These are phyloP conservation scores for Albatrellus sp. DNA, from an alignment of 1,284 basidiomycete species.

Conservation along the genomic window DNA sequence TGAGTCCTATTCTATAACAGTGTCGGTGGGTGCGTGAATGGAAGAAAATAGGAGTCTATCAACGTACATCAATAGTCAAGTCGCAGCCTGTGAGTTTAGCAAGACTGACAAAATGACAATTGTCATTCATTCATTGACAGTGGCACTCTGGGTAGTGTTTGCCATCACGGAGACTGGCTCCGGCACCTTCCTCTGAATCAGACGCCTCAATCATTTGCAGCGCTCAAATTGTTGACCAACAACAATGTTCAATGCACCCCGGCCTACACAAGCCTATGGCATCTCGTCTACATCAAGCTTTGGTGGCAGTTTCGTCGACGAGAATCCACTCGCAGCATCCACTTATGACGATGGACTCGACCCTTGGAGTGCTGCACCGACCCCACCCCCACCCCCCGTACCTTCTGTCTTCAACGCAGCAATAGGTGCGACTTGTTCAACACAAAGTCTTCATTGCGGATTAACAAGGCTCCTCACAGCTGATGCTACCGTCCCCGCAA, in stretches of 20 bases:
- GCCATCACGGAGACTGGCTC: too few species aligned
- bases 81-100: too few species aligned
- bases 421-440: constrained; percentile 35
- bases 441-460: not conserved
- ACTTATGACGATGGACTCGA: constrained; percentile 67
- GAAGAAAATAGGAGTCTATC: too few species aligned
- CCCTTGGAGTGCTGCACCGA: constrained; percentile 78
- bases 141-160: too few species aligned
- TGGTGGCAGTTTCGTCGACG: constrained; percentile 61
- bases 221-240: not conserved
- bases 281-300: constrained; percentile 41
- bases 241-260: constrained; percentile 69
- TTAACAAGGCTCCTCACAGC: constrained; percentile 23
- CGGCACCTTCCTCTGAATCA: too few species aligned
- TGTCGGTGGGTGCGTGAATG: too few species aligned
- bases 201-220: too few species aligned
- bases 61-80: too few species aligned
- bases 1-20: too few species aligned
- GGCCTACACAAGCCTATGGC: constrained; percentile 54
- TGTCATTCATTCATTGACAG: too few species aligned
- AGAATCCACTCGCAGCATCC: constrained; percentile 64
- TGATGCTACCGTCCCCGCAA: constrained; percentile 67
- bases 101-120: too few species aligned
- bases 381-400: constrained; percentile 55
- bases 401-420: constrained; percentile 52